Evolutionary conservation across 2,329 filamentous ascomycete genomes (phyloP), one percentile per base, ranked within the genome.

Genomic region (Parastagonospora avenae): DNA sequence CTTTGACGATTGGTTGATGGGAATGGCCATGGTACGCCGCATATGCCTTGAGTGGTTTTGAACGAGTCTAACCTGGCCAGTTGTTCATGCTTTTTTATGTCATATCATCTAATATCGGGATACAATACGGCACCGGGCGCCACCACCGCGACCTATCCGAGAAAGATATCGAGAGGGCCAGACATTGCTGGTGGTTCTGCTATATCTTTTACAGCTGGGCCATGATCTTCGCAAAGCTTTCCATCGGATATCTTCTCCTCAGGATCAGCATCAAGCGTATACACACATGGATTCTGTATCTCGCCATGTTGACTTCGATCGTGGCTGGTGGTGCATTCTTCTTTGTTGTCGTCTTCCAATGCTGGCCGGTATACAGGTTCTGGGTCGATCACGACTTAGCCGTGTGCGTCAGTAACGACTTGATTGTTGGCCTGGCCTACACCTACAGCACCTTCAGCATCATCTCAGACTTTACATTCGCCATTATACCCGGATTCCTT

Each of bases 331-430:
- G 63, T 9, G 57, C 67, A 28, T 76, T 75, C 57, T 79, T 80
- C 67, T 77, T 81, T 57, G 64, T 81, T 48, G 74, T 77, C 14
- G 53, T 79, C 0, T 78, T 83, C 44, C 81, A 83, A 55, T 84
- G 81, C 68, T 64, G 64, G 1, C 81, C 82, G 0, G 59, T 78
- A 1, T 74, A 71, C 1, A 79, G 75, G 55, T 82, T 82, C 59
- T 84, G 81, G 79, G 63, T 71, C 10, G 76, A 74, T 52, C 60
- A 74, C 10, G 39, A 46, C 40, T 60, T 0, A 79, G 79, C 2
- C 70, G 59, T 1, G 8, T 82, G 81, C 55, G 64, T 79, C 33
- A 55, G 76, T 46, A 65, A 64, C 8, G 62, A 67, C 1, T 62
- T 77, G 19, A 73, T 80, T 4, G 72, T 76, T 24, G 63, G 62